Evolutionary conservation across 306 rosid species (phyloP).

Genomic region (Benincasa hispida): DNA sequence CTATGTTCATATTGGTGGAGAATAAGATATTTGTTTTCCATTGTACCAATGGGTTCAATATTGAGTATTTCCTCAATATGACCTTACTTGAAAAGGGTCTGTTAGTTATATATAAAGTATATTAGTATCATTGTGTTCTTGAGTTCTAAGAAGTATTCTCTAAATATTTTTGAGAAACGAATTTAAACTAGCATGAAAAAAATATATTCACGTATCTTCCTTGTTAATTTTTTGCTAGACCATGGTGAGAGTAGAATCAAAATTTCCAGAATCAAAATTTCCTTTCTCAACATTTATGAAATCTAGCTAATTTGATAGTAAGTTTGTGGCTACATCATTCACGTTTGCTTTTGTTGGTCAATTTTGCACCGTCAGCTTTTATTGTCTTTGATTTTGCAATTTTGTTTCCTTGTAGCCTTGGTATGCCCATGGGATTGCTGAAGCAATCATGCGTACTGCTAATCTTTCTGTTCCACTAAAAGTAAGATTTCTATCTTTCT

Average conservation of each 20-base stretch:
- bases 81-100: too few species aligned
- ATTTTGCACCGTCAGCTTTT: not conserved
- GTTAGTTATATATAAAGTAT: not conserved
- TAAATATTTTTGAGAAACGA: not conserved
- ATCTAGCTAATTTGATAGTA: not conserved
- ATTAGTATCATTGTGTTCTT: not conserved
- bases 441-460: slow-evolving; percentile 95
- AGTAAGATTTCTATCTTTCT: slow-evolving; percentile 31
- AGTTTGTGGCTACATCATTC: not conserved
- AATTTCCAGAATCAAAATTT: not conserved
- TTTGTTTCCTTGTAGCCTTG: slow-evolving; percentile 55
- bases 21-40: not conserved
- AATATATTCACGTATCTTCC: not conserved
- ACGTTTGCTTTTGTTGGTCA: not conserved
- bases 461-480: slow-evolving; percentile 90
- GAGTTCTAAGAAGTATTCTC: not conserved
- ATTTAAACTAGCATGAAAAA: not conserved
- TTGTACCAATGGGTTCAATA: not conserved
- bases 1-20: not conserved
- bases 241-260: not conserved
- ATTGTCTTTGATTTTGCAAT: slow-evolving; percentile 8
- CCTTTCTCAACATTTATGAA: not conserved
- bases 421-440: slow-evolving; percentile 98
- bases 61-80: not conserved
- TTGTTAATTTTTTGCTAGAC: not conserved